Evolutionary conservation across 371 early-diverging fungal genomes (phyloP).

Genomic region (Parasitella parasitica): DNA sequence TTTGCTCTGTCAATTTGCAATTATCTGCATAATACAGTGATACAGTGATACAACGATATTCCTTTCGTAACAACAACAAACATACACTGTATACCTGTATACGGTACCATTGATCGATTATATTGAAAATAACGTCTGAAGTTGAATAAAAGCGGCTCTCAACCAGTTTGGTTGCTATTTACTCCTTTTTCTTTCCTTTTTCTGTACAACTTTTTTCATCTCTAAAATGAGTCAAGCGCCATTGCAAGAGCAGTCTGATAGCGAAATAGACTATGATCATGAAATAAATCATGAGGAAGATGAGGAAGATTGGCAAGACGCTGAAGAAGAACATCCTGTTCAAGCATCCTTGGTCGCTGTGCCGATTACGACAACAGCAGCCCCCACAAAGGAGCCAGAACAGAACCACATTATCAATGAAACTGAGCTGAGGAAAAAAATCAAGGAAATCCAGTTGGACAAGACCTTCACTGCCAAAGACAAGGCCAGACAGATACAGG

Average conservation of each 20-base stretch:
- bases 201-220: background rate
- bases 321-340: conserved; percentile 23
- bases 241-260: conserved; percentile 4
- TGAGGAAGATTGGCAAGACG: conserved; percentile 35
- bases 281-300: conserved; percentile 21
- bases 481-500: conserved; percentile 75
- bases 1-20: too few relatives aligned
- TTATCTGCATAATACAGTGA: too few relatives aligned
- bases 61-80: too few relatives aligned
- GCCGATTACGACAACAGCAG: background rate
- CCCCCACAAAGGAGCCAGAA: background rate
- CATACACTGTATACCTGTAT: too few relatives aligned
- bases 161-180: background rate
- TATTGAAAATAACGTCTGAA: background rate
- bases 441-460: conserved; percentile 65
- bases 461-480: conserved; percentile 51
- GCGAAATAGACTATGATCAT: conserved; percentile 18
- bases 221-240: conserved; percentile 5
- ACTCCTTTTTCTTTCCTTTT: conserved; percentile 69
- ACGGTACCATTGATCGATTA: too few relatives aligned
- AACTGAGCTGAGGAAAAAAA: conserved; percentile 50
- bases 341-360: background rate
- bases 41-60: too few relatives aligned
- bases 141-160: background rate
- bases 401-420: conserved; percentile 18